Base-by-base conservation (phyloP, 371 early-diverging fungal species). In the Basidiobolus meristosporus region DNA sequence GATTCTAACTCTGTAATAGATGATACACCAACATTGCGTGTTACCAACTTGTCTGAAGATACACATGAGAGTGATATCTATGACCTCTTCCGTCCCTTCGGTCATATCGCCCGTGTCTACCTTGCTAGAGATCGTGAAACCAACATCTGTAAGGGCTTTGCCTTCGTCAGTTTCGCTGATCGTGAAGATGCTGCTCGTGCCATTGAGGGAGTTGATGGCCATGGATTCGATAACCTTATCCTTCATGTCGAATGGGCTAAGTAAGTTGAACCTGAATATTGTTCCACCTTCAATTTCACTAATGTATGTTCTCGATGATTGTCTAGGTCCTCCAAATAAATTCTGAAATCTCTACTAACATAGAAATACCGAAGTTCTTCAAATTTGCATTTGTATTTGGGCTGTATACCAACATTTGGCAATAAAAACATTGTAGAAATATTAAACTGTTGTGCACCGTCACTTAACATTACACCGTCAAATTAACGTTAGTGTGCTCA, bases 11-110 rank as follows among this genome's bases (percentile, higher is more conserved):
- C 14, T 44, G 33, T 16, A 31, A 36, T 31, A 35, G 88, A 88
- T 55, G 90, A 91, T 37, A 56, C 66, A 52, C 71, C 77, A 34
- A 88, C 91, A 15, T 63, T 96, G 26, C 86, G 96, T 56, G 85
- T 96, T 43, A 85, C 90, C 40, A 96, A 96, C 62, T 64, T 96
- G 60, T 90, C 92, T 28, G 93, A 90, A 59, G 87, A 91, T 47
- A 77, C 78, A 17, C 73, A 75, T 26, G 91, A 96, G 42, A 62
- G 57, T 35, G 96, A 96, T 57, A 70, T 96, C 38, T 65, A 76
- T 50, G 90, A 87, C 32, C 68, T 96, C 39, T 82, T 90, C 68
- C 62, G 65, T 38, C 72, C 80, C 21, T 90, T 90, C 51, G 93
- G 92, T 31, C 59, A 59, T 32, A 65, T 81, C 40, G 61, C 70